These are phyloP conservation scores for Obba rivulosa DNA, from an alignment of 768 basidiomycete genomes.

Conservation along the genomic window DNA sequence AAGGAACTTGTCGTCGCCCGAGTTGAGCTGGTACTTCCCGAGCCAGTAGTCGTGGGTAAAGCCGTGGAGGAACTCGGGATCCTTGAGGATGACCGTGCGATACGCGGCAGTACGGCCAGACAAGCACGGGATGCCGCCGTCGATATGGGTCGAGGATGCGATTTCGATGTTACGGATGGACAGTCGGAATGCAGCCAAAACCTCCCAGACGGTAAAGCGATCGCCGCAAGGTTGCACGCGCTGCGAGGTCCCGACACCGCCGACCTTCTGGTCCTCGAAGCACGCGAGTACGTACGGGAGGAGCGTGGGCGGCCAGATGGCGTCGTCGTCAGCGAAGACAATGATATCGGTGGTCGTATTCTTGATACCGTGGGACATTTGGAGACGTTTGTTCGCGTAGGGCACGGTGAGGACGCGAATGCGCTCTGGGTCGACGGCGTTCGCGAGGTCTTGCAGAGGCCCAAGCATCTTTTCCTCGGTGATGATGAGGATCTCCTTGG, in stretches of 20 bases:
- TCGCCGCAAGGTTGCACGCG: slow-evolving; percentile 77
- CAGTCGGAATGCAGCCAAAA: slow-evolving; percentile 87
- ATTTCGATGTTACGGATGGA: slow-evolving; percentile 95
- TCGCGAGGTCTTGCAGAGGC: slow-evolving; percentile 84
- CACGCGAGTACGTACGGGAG: slow-evolving; percentile 86
- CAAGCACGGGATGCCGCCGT: slow-evolving; percentile 87
- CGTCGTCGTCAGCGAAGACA: slow-evolving; percentile 93
- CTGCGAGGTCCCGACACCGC: slow-evolving; percentile 89
- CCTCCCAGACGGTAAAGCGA: slow-evolving; percentile 90
- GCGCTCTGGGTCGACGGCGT: slow-evolving; percentile 76
- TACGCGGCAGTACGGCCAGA: slow-evolving; percentile 93
- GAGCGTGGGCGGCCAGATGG: slow-evolving; percentile 91
- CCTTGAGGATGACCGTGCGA: slow-evolving; percentile 90
- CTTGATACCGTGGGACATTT: slow-evolving; percentile 92
- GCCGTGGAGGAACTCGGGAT: slow-evolving; percentile 87
- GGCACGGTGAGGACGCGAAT: slow-evolving; percentile 89
- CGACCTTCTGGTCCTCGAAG: slow-evolving; percentile 91
- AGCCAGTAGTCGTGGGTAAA: slow-evolving; percentile 95
- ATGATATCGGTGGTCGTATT: slow-evolving; percentile 90
- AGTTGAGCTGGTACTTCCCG: slow-evolving; percentile 91
- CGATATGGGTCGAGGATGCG: slow-evolving; percentile 82
- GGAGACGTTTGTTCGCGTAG: slow-evolving; percentile 89
- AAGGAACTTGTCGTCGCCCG: slow-evolving; percentile 91
- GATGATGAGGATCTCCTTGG: slow-evolving; percentile 75
- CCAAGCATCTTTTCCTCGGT: slow-evolving; percentile 89